Evolutionary conservation across 768 basidiomycete species (phyloP), one percentile per base, ranked within the genome.

Genomic region (Coprinopsis strossmayeri): DNA sequence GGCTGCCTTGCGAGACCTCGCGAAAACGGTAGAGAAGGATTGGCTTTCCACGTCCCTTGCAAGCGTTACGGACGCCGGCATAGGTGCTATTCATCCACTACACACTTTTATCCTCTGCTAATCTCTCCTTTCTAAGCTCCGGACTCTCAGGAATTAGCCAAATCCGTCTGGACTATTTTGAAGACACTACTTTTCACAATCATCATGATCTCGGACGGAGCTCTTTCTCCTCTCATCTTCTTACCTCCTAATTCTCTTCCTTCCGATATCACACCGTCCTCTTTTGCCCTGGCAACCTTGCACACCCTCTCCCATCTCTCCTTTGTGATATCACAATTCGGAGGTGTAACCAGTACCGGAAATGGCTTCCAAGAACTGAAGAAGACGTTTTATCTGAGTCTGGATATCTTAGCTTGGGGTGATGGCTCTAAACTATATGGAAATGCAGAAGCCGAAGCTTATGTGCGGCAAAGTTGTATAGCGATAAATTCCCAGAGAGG

Each of bases 321-420:
- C 2, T 89, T 89, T 57, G 76, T 91, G 41, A 78, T 91, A 5
- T 79, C 83, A 7, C 80, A 85, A 56, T 91, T 92, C 54, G 91
- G 91, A 2, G 86, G 87, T 5, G 72, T 86, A 21, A 74, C 78
- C 2, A 73, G 76, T 1, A 72, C 76, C 1, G 17, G 21, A 13
- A 72, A 72, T 18, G 78, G 82, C 2, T 86, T 94, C 58, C 58
- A 71, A 23, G 86, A 91, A 57, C 72, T 92, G 34, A 83, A 84
- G 55, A 79, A 79, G 56, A 78, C 76, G 1, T 87, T 89, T 55
- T 91, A 87, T 60, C 74, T 84, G 25, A 80, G 88, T 1, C 66
- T 93, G 20, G 91, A 94, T 54, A 69, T 93, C 32, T 67, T 91
- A 7, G 70, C 79, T 34, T 63, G 61, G 48, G 61, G 49, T 18